A percentile compares a stretch with the other conserved stretches of the same genome.
Conservation (phyloP, 352 stramenopile species). For the Phytophthora citrophthora region DNA sequence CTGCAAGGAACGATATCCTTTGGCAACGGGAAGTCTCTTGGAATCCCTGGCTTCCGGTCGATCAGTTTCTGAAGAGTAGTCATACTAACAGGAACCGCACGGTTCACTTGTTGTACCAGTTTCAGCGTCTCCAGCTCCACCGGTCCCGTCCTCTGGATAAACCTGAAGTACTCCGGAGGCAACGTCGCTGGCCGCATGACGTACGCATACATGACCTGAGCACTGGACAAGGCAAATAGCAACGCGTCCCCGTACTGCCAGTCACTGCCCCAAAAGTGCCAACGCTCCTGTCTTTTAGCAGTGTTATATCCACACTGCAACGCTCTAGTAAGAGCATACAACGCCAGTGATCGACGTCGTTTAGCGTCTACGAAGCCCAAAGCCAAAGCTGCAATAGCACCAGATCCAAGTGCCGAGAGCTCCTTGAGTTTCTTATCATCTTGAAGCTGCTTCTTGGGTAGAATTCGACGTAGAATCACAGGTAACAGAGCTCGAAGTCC, state of each 20-base stretch:
- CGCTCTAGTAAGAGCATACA: constrained; percentile 85
- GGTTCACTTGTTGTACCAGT: constrained; percentile 70
- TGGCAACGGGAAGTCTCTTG: constrained; percentile 32
- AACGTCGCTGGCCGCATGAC: constrained; percentile 78
- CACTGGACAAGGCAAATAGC: constrained; percentile 78
- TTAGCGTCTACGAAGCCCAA: constrained; percentile 75
- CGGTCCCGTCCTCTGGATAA: constrained; percentile 79
- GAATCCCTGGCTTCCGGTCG: constrained; percentile 45
- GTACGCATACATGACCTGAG: constrained; percentile 90
- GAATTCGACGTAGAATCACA: constrained; percentile 44
- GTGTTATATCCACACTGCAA: constrained; percentile 89
- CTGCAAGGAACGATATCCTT: constrained; percentile 59
- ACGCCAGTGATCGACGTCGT: constrained; percentile 71
- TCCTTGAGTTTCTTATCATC: constrained; percentile 45
- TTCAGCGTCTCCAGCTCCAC: constrained; percentile 68
- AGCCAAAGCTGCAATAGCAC: constrained; percentile 64
- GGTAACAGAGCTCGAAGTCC: constrained; percentile 63
- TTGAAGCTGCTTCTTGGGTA: constrained; percentile 20
- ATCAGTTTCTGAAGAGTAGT: constrained; percentile 53
- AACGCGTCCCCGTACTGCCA: constrained; percentile 84
- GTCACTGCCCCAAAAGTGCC: constrained; percentile 90
- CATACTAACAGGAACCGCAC: constrained; percentile 47
- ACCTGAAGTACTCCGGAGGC: constrained; percentile 81
- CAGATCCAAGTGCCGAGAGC: constrained; percentile 58
- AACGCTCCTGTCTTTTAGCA: constrained; percentile 74